A percentile compares a stretch with the other conserved stretches of the same genome.
phyloP scores from a whole-genome alignment of 352 stramenopile species.

The Phytophthora cryptogea region DNA sequence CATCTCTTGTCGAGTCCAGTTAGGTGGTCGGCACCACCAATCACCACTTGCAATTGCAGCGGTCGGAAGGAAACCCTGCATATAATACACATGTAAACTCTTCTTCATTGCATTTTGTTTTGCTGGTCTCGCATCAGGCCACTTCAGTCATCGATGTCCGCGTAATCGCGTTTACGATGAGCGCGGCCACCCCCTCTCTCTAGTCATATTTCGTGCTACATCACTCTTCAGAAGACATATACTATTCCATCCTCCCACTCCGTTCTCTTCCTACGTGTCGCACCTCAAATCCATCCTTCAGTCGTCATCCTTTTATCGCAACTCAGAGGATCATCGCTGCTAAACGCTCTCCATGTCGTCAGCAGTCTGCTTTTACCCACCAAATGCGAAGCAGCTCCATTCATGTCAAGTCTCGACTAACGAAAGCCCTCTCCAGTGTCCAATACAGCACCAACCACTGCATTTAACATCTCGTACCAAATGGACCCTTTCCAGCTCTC shows the following conservation, averaged over 20 bases:
- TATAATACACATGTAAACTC: no score
- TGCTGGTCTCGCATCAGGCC: no score
- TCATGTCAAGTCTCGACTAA: slow-evolving; percentile 1
- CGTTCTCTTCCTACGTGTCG: not conserved
- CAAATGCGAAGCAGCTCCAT: not conserved
- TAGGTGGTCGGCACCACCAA: no score
- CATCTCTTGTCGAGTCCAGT: slow-evolving; percentile 2
- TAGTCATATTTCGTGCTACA: slow-evolving; percentile 2
- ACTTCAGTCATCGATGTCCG: not conserved
- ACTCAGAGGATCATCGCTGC: not conserved
- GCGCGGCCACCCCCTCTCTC: not conserved
- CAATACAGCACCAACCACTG: no score
- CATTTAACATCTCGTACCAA: no score
- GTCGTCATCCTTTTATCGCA: not conserved
- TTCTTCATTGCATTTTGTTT: no score
- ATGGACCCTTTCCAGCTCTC: slow-evolving; percentile 21
- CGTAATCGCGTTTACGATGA: slow-evolving; percentile 7
- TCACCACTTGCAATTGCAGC: no score
- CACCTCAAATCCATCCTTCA: not conserved
- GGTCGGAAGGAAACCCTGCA: no score
- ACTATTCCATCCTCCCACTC: not conserved
- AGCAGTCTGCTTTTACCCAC: slow-evolving; percentile 8
- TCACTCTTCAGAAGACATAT: not conserved
- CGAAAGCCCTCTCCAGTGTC: not conserved
- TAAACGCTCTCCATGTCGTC: not conserved